Percentiles rank a stretch among this genome's conserved stretches.
Conservation (phyloP, 2,329 filamentous ascomycete genomes). For the Microthyrium microscopicum region DNA sequence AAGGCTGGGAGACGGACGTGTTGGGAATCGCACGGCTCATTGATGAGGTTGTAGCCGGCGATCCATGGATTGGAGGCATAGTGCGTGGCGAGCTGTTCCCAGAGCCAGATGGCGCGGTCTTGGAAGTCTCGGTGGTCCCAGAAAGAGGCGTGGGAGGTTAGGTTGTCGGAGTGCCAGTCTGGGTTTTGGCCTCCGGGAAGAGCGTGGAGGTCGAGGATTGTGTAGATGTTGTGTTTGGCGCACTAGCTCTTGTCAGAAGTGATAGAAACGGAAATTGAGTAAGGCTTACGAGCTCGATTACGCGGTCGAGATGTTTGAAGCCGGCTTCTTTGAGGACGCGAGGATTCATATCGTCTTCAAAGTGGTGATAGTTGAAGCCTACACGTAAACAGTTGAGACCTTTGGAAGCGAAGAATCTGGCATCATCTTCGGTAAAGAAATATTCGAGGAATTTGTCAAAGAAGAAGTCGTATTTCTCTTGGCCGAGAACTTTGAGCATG, state of each 20-base stretch:
- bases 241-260: slow-evolving; percentile 14
- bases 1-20: slow-evolving; percentile 29
- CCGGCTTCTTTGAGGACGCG: slow-evolving; percentile 30
- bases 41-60: slow-evolving; percentile 37
- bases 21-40: slow-evolving; percentile 33
- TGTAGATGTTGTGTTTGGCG: slow-evolving; percentile 31
- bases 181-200: slow-evolving; percentile 33
- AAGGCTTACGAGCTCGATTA: slow-evolving; percentile 23
- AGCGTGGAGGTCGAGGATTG: slow-evolving; percentile 33
- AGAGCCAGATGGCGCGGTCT: slow-evolving; percentile 32
- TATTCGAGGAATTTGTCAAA: slow-evolving; percentile 40
- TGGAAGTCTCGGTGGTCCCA: slow-evolving; percentile 36
- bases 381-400: slow-evolving; percentile 42
- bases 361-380: slow-evolving; percentile 44
- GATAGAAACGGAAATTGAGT: background rate
- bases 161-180: slow-evolving; percentile 35
- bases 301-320: slow-evolving; percentile 32
- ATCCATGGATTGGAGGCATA: slow-evolving; percentile 31
- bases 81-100: slow-evolving; percentile 28
- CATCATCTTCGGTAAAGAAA: slow-evolving; percentile 43
- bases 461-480: slow-evolving; percentile 42
- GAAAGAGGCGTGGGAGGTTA: slow-evolving; percentile 28
- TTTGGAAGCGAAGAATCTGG: slow-evolving; percentile 38
- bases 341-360: slow-evolving; percentile 36
- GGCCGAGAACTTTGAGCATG: slow-evolving; percentile 35